Evolutionary conservation across 116 monocot species (phyloP), one percentile per base, ranked within the genome.

Genomic region (Papilionanthe hybrid): DNA sequence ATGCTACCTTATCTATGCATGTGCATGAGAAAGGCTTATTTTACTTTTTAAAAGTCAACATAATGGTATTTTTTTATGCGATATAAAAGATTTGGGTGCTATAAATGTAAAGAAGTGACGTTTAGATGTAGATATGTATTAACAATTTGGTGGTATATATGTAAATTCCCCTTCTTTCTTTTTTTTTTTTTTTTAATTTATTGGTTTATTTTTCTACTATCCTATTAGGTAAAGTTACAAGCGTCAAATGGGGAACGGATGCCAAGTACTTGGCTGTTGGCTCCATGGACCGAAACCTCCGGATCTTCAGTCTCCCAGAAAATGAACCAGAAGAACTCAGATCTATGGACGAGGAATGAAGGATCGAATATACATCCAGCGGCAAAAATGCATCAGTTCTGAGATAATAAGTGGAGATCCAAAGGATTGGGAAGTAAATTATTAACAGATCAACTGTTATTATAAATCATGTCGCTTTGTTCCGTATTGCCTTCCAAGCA

Each of bases 251-350:
- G 76, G 97, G 97, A 19, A 84, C 86, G 15, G 94, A 97, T 83
- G 89, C 94, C 7, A 97, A 91, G 44, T 94, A 97, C 88, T 66
- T 94, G 72, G 91, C 91, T 0, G 88, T 97, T 12, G 94, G 92
- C 53, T 94, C 97, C 27, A 91, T 92, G 94, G 97, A 97, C 60
- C 91, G 94, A 10, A 94, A 97, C 73, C 92, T 97, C 7, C 84
- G 92, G 13, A 92, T 97, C 32, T 97, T 92, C 76, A 92, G 97
- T 6, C 85, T 89, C 17, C 89, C 94, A 10, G 81, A 85, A 43
- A 83, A 80, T 41, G 92, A 88, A 68, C 50, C 82, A 72, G 81
- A 85, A 41, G 92, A 88, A 66, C 50, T 72, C 5, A 78, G 47
- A 49, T 73, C 80, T 5, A 69, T 69, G 7, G 69, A 69, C 30